Base-by-base conservation (phyloP, 148 eudicot genomes). In the Tetragonia tetragonoides region DNA sequence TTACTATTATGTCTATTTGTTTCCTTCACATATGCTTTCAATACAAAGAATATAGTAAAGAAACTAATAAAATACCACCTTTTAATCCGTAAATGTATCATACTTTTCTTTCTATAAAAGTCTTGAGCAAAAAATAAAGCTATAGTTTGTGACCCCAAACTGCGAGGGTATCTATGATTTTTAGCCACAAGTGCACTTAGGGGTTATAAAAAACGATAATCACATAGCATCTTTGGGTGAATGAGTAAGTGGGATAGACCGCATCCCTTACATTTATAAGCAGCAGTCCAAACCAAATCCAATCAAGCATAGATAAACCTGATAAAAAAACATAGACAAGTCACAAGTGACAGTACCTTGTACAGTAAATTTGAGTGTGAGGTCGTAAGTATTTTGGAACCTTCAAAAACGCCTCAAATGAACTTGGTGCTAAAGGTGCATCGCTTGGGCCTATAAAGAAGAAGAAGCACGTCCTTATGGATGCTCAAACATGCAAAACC, bases 341-440 rank as follows among this genome's bases (percentile, higher is more conserved):
- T 63, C 53, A 49, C 12, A 6, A 9, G 11, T 6, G 53, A 41
- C 56, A 73, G 83, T 93, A 95, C 99, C 99, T 95, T 71, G 99
- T 95, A 83, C 97, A 95, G 76, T 90, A 95, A 80, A 95, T 90
- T 87, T 95, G 99, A 77, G 94, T 93, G 84, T 90, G 94, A 41
- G 99, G 97, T 68, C 99, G 93, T 44, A 95, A 84, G 74, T 89
- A 95, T 68, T 89, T 91, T 12, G 99, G 99, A 77, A 95, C 97
- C 88, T 93, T 95, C 82, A 93, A 80, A 87, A 95, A 95, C 63
- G 97, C 97, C 84, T 95, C 97, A 75, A 95, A 95, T 79, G 89
- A 84, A 77, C 87, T 87, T 72, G 97, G 80, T 74, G 99, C 97
- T 56, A 95, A 88, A 73, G 99, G 99, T 65, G 97, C 93, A 83